Base-by-base conservation (phyloP, 805 yeast genomes). In the Candida michaelii region DNA sequence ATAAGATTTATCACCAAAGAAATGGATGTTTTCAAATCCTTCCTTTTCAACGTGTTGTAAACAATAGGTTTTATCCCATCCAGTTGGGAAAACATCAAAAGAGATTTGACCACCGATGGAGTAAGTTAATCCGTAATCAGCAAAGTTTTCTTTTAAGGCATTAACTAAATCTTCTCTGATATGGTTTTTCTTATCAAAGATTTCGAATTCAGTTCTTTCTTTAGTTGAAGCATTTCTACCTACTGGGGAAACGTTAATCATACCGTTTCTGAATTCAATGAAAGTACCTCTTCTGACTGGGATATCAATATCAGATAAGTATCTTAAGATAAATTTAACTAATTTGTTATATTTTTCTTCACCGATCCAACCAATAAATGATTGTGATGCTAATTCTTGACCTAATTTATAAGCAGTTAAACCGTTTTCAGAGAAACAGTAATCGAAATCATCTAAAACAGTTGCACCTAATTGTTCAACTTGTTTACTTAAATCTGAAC, bases 91-190 rank as follows among this genome's bases (percentile, higher is more conserved):
- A 51, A 93, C 98, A 62, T 93, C 99, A 60, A 93, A 93, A 27
- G 98, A 91, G 66, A 93, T 93, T 79, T 93, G 98, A 57, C 99
- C 99, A 69, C 99, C 99, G 53, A 93, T 93, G 46, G 99, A 93
- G 79, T 85, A 93, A 54, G 98, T 91, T 62, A 93, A 79, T 43
- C 84, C 85, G 59, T 75, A 75, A 68, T 90, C 91, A 44, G 91
- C 68, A 77, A 93, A 93, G 60, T 82, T 79, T 62, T 80, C 79
- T 71, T 79, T 86, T 62, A 93, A 78, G 40, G 96, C 97, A 41
- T 70, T 73, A 50, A 93, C 98, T 77, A 93, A 77, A 48, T 75
- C 80, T 58, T 79, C 81, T 80, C 99, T 88, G 58, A 93, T 68
- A 59, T 87, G 78, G 76, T 86, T 80, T 61, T 71, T 76, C 58